These are phyloP conservation scores for Russula abietina DNA, from an alignment of 768 basidiomycete genomes.

Conservation along the genomic window DNA sequence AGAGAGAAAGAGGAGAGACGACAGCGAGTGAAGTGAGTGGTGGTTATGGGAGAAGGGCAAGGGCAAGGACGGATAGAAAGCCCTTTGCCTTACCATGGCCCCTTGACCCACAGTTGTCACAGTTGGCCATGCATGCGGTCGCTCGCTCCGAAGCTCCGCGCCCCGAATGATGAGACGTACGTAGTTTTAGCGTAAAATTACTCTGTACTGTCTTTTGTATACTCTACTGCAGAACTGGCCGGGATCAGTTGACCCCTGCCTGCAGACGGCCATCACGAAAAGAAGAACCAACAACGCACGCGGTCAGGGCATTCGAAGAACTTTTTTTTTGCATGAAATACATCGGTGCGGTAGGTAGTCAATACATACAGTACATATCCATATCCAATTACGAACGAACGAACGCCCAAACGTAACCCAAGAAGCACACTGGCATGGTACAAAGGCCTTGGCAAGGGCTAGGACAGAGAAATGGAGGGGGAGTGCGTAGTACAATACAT, in stretches of 20 bases:
- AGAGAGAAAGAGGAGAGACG: too few species aligned
- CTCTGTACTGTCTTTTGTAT: too few species aligned
- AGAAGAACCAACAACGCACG: background rate
- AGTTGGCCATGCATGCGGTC: background rate
- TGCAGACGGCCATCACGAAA: background rate
- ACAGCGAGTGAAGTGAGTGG: too few species aligned
- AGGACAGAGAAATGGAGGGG: background rate
- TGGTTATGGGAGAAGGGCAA: constrained; percentile 12
- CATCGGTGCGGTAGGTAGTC: background rate
- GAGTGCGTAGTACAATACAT: background rate
- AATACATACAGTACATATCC: constrained; percentile 16
- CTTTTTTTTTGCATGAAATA: background rate
- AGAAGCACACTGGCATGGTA: constrained; percentile 3
- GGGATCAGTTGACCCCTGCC: too few species aligned
- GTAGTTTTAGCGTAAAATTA: too few species aligned
- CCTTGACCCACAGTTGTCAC: background rate
- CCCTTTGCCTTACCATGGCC: background rate
- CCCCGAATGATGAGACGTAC: background rate
- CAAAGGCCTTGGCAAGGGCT: background rate
- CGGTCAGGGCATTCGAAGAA: background rate
- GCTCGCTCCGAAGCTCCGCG: background rate
- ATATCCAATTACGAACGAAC: constrained; percentile 7
- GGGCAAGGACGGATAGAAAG: background rate
- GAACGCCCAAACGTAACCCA: constrained; percentile 10
- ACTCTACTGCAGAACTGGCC: too few species aligned